phyloP scores from a whole-genome alignment of 441 rosid species.

The Daphne laureola region DNA sequence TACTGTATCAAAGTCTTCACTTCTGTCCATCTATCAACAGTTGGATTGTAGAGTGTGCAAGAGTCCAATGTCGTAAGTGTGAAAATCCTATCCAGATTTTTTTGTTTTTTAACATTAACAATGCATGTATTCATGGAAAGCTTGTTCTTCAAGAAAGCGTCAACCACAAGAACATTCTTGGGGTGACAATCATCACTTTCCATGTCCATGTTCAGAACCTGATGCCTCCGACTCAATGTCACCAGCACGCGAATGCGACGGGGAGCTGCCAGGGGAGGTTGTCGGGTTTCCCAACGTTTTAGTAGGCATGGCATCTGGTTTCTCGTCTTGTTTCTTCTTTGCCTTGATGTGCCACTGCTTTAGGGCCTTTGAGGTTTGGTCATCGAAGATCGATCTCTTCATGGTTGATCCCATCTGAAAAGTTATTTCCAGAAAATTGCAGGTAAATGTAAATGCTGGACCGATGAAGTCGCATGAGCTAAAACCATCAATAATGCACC shows the following conservation, averaged over 20 bases:
- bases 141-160: too few relatives aligned
- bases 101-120: too few relatives aligned
- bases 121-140: too few relatives aligned
- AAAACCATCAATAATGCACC: constrained; percentile 24
- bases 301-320: constrained; percentile 16
- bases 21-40: too few relatives aligned
- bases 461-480: not conserved
- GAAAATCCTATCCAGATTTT: too few relatives aligned
- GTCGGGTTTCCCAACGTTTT: constrained; percentile 19
- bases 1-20: too few relatives aligned
- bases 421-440: not conserved
- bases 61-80: too few relatives aligned
- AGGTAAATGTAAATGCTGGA: not conserved
- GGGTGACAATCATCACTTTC: too few relatives aligned
- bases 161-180: too few relatives aligned
- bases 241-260: constrained; percentile 6
- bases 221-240: constrained; percentile 23
- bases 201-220: too few relatives aligned
- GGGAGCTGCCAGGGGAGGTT: constrained; percentile 16
- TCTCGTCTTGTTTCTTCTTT: constrained; percentile 39
- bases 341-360: constrained; percentile 81
- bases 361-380: constrained; percentile 78
- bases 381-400: constrained; percentile 91
- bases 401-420: constrained; percentile 94
- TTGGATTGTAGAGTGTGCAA: too few relatives aligned